These are phyloP conservation scores for Chrysoporthe cubensis DNA, from an alignment of 2,329 filamentous ascomycete genomes.

Conservation along the genomic window DNA sequence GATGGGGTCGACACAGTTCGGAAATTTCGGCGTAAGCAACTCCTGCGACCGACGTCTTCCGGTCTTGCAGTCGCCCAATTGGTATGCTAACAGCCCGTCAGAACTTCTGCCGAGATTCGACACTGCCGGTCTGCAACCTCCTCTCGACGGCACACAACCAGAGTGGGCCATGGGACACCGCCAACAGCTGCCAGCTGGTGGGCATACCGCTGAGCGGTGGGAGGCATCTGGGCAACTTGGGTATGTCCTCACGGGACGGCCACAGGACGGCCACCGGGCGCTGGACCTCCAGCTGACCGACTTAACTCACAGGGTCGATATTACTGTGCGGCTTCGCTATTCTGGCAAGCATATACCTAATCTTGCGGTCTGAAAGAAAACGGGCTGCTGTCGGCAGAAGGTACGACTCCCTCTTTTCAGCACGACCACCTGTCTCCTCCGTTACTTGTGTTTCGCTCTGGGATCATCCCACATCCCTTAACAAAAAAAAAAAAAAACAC, in stretches of 20 bases:
- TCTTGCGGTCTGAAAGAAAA: conserved; percentile 85
- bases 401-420: conserved; percentile 52
- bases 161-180: conserved; percentile 55
- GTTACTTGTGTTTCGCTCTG: not conserved
- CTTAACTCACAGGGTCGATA: conserved; percentile 63
- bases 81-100: conserved; percentile 42
- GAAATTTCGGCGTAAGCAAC: conserved; percentile 60
- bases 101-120: conserved; percentile 84
- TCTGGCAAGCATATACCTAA: conserved; percentile 63
- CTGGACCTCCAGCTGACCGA: conserved; percentile 30
- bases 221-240: conserved; percentile 78
- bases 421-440: not conserved
- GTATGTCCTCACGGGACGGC: conserved; percentile 50
- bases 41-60: too few species aligned
- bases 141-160: conserved; percentile 65
- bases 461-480: not conserved
- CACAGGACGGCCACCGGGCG: not conserved
- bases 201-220: conserved; percentile 74
- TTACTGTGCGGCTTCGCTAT: conserved; percentile 81
- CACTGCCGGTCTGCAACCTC: conserved; percentile 83
- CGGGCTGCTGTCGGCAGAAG: conserved; percentile 91
- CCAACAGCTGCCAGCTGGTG: conserved; percentile 68
- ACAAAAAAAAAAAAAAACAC: not conserved
- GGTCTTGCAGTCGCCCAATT: conserved; percentile 33
- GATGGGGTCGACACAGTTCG: conserved; percentile 66